Evolutionary conservation across 2,329 filamentous ascomycete species (phyloP), one percentile per base, ranked within the genome.

Genomic region (Calonectria hongkongensis): DNA sequence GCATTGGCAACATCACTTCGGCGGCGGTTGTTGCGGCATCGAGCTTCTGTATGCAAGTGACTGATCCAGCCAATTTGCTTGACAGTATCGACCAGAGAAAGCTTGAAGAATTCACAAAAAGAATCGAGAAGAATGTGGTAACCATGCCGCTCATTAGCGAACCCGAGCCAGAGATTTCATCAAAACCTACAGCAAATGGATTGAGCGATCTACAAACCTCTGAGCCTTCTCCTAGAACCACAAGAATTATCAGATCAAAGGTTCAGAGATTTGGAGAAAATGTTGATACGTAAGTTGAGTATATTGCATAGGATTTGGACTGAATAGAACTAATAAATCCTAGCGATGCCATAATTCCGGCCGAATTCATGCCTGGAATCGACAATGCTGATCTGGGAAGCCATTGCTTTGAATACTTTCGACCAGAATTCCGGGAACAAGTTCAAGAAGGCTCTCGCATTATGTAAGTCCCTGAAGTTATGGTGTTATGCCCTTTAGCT

Each of bases 351-450:
- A 60, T 60, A 27, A 60, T 60, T 60, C 54, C 54, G 18, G 33
- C 54, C 5, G 54, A 60, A 13, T 60, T 60, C 8, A 60, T 60
- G 54, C 54, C 54, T 4, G 54, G 54, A 8, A 60, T 28, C 6
- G 54, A 60, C 21, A 41, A 60, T 4, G 54, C 54, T 1, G 54
- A 60, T 28, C 15, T 60, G 21, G 54, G 54, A 6, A 60, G 54
- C 36, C 54, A 60, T 13, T 60, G 54, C 2, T 60, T 60, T 60
- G 54, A 60, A 21, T 60, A 60, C 16, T 60, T 60, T 21, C 54
- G 54, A 4, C 54, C 54, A 13, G 54, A 60, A 10, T 60, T 60
- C 21, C 54, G 54, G 3, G 33, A 60, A 25, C 21, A 16, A 28
- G 36, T 33, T 41, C 41, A 41, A 25, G 6, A 33, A 16, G 54